Base-by-base conservation (phyloP, 2,329 filamentous ascomycete genomes). In the Tetracladium maxilliforme region DNA sequence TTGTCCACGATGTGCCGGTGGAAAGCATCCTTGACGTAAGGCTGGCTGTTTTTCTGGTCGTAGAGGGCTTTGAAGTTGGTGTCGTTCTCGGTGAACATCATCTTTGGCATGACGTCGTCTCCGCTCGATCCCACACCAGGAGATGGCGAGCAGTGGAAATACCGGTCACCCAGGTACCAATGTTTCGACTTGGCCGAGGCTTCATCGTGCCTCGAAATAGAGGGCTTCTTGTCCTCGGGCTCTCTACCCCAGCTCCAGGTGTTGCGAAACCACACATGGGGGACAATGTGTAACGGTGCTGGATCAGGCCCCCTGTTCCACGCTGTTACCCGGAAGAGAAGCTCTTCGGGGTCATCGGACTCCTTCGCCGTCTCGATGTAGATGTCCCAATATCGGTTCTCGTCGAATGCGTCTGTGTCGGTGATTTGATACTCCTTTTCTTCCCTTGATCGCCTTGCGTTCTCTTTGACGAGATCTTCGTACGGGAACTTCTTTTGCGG, bases 321-420 rank as follows among this genome's bases (percentile, higher is more conserved):
- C 22, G 86, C 87, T 8, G 87, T 94, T 22, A 95, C 78, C 42
- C 90, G 81, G 58, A 94, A 95, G 16, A 92, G 61, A 9, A 95
- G 60, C 54, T 94, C 83, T 15, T 95, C 86, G 13, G 83, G 76
- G 40, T 94, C 79, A 33, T 93, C 74, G n/a, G 68, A 66, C 47
- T 94, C 87, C 54, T 95, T 95, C 30, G 86, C 87, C 6, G 81
- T 92, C 55, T 95, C 87, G 35, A 95, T 94, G 46, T 86, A 79
- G 39, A 94, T 93, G 47, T 95, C 87, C 80, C 86, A 95, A 56
- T 95, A 95, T 35, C 76, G 64, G 52, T 92, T 69, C 24, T 94
- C 81, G 24, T 90, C 70, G 45, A 95, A 95, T 25, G 77, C 62
- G 21, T 78, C 83, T 0, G 86, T 93, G 47, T 95, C 87, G 27